Evolutionary conservation across 2,329 filamentous ascomycete species (phyloP).

Genomic region (Paraconiothyrium brasiliense): DNA sequence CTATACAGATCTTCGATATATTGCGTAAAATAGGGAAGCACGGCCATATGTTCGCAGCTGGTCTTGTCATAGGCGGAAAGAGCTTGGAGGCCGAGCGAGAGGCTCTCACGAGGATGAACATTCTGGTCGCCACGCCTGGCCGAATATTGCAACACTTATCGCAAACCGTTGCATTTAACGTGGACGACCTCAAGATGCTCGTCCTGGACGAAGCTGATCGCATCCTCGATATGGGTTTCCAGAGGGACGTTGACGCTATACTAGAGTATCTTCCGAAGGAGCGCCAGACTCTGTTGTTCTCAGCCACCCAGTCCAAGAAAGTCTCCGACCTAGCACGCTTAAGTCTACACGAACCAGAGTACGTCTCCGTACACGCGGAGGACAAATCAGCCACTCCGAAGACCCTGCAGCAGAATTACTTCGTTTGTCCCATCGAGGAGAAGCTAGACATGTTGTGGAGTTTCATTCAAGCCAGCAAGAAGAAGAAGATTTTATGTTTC

Average conservation of each 20-base stretch:
- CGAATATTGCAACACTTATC: conserved; percentile 96
- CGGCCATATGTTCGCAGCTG: conserved; percentile 86
- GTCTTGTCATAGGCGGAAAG: conserved; percentile 93
- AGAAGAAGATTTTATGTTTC: conserved; percentile 95
- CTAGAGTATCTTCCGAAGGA: conserved; percentile 87
- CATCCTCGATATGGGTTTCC: conserved; percentile 98
- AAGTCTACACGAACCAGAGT: conserved; percentile 89
- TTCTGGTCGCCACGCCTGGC: conserved; percentile 92
- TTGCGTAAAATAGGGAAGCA: conserved; percentile 87
- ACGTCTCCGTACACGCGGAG: conserved; percentile 90
- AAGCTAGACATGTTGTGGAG: conserved; percentile 94
- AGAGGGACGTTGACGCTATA: conserved; percentile 88
- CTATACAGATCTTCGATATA: conserved; percentile 96
- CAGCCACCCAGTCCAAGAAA: conserved; percentile 93
- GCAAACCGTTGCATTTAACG: conserved; percentile 88
- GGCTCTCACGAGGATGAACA: conserved; percentile 90
- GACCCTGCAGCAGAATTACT: conserved; percentile 89
- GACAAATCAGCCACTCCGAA: conserved; percentile 82
- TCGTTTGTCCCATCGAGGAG: conserved; percentile 82
- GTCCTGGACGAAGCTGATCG: conserved; percentile 96
- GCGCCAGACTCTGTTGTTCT: conserved; percentile 93
- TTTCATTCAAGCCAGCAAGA: conserved; percentile 89
- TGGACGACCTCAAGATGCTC: conserved; percentile 89
- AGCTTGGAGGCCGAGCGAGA: conserved; percentile 87
- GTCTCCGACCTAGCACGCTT: conserved; percentile 91